Percentiles rank a stretch among this genome's conserved stretches.
Conservation (phyloP, 495 filamentous ascomycete species). For the Clohesyomyces aquaticus region DNA sequence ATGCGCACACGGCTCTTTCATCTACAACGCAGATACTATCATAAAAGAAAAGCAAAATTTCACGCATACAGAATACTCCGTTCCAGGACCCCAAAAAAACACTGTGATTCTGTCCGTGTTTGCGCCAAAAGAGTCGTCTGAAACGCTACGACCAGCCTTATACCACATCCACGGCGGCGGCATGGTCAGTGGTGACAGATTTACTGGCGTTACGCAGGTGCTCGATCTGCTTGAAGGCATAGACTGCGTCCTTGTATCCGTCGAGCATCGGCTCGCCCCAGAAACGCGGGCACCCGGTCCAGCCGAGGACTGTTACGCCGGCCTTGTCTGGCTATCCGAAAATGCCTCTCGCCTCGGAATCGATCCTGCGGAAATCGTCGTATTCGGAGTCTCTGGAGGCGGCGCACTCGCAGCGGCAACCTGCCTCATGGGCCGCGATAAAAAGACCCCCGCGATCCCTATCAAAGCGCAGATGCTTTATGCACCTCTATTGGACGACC, state of each 20-base stretch:
- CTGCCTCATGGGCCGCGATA: slow-evolving; percentile 51
- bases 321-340: slow-evolving; percentile 50
- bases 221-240: slow-evolving; percentile 36
- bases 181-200: slow-evolving; percentile 44
- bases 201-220: slow-evolving; percentile 29
- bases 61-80: background rate
- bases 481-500: slow-evolving; percentile 20
- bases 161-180: slow-evolving; percentile 52
- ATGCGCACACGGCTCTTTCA: background rate
- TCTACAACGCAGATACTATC: background rate
- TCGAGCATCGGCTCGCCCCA: slow-evolving; percentile 52
- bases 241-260: slow-evolving; percentile 38
- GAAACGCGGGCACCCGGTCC: slow-evolving; percentile 48
- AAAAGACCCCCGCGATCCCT: slow-evolving; percentile 11
- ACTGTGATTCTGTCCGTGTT: slow-evolving; percentile 9
- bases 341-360: slow-evolving; percentile 49
- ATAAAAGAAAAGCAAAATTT: background rate
- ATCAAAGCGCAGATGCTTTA: slow-evolving; percentile 8
- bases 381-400: slow-evolving; percentile 50
- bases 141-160: slow-evolving; percentile 39
- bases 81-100: slow-evolving; percentile 4
- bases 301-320: slow-evolving; percentile 49
- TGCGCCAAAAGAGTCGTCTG: background rate
- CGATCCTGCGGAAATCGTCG: slow-evolving; percentile 47
- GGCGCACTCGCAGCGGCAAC: slow-evolving; percentile 52